A percentile compares a stretch with the other conserved stretches of the same genome.
Conservation (phyloP, 257 asterid genomes). For the Solanum gracilifrons region DNA sequence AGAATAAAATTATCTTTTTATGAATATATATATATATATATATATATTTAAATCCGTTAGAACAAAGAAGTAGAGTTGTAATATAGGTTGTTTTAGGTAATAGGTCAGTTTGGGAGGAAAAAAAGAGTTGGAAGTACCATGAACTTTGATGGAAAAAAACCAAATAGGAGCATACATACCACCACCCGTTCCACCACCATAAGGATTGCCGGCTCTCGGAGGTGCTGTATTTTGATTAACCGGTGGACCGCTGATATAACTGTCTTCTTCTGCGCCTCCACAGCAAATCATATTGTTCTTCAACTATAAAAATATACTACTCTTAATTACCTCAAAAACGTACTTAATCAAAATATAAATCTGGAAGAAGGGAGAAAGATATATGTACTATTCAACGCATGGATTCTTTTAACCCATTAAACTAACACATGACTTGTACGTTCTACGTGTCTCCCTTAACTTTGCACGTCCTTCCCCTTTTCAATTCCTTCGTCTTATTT, state of each 20-base stretch:
- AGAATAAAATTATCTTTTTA: too few relatives aligned
- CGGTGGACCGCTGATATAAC: not conserved
- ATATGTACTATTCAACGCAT: not conserved
- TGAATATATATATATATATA: too few relatives aligned
- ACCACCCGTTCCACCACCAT: not conserved
- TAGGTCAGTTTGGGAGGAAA: not conserved
- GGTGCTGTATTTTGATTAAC: not conserved
- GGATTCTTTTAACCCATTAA: not conserved
- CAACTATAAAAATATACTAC: not conserved
- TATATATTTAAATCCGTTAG: too few relatives aligned
- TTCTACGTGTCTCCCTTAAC: not conserved
- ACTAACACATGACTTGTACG: not conserved
- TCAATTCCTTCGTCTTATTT: not conserved
- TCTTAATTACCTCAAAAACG: not conserved
- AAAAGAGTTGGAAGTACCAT: not conserved
- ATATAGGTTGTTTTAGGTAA: not conserved
- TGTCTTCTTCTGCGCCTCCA: not conserved
- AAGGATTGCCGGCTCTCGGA: not conserved
- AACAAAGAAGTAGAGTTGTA: too few relatives aligned
- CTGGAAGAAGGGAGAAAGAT: not conserved
- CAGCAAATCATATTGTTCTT: not conserved
- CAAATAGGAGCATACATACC: not conserved
- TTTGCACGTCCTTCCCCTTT: not conserved
- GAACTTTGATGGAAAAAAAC: too few relatives aligned
- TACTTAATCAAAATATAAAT: too few relatives aligned